Base-by-base conservation (phyloP, 1,139 yeast species). In the Hyphopichia khmerensis region DNA sequence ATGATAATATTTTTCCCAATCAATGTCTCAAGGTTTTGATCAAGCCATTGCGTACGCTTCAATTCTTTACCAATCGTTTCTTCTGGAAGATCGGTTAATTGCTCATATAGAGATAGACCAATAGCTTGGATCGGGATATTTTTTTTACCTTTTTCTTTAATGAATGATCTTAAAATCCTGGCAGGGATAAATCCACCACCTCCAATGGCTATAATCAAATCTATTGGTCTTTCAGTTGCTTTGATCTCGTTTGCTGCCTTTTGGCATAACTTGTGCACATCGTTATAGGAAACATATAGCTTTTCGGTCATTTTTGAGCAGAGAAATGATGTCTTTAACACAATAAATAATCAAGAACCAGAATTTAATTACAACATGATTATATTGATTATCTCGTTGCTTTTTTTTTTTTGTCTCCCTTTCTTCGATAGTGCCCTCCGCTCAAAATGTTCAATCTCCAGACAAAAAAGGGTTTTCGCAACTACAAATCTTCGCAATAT, bases 121-220 rank as follows among this genome's bases (percentile, higher is more conserved):
- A 81, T 80, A 17, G 86, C 87, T 59, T 80, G 83, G 44, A 81
- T 80, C 42, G 85, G 82, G 37, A 80, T 77, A 47, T 82, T 81
- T 53, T 79, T 79, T 40, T 72, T 71, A 35, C 80, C 82, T 29
- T 70, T 66, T 46, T 75, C 74, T 55, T 74, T 80, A 43, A 81
- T 60, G 54, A 81, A 81, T 2, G 86, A 75, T 63, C 87, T 72
- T 49, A 81, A 65, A 46, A 81, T 80, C 60, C 87, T 65, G 4
- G 86, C 83, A 36, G 87, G 86, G 45, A 81, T 81, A 56, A 80
- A 80, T 13, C 87, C 87, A 56, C 87, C 87, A 48, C 86, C 87
- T 41, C 87, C 86, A 48, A 81, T 81, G 45, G 84, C 84, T 44
- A 81, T 77, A 53, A 81, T 80, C 48, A 79, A 65, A 55, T 80